These are phyloP conservation scores for Cytospora mali DNA, from an alignment of 2,329 filamentous ascomycete species.

Conservation along the genomic window DNA sequence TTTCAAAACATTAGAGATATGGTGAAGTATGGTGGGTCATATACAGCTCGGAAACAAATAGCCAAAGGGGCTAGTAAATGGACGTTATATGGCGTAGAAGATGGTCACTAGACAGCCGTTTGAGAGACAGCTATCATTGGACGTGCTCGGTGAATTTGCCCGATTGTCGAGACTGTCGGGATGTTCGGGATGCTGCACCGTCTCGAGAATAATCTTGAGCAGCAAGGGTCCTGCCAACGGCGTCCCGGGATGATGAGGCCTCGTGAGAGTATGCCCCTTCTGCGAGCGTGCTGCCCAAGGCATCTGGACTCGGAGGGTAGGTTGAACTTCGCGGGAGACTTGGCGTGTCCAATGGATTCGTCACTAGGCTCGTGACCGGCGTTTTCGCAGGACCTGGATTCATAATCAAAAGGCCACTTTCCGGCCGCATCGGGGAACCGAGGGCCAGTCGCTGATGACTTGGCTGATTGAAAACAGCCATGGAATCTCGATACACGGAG, in stretches of 20 bases:
- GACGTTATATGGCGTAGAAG: constrained; percentile 2
- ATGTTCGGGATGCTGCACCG: constrained; percentile 21
- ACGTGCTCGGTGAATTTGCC: constrained; percentile 26
- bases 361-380: constrained; percentile 48
- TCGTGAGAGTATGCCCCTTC: constrained; percentile 5
- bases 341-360: constrained; percentile 22
- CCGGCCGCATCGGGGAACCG: constrained; percentile 60
- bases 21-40: constrained; percentile 26
- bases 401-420: constrained; percentile 63
- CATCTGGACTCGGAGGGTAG: constrained; percentile 27
- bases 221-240: constrained; percentile 25
- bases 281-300: constrained; percentile 28
- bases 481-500: constrained; percentile 49
- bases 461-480: constrained; percentile 35
- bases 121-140: constrained; percentile 8
- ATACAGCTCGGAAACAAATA: constrained; percentile 19
- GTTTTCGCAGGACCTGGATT: constrained; percentile 68
- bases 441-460: constrained; percentile 50
- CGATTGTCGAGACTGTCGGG: constrained; percentile 22
- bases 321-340: constrained; percentile 22
- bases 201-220: constrained; percentile 25
- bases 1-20: constrained; percentile 29
- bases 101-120: background rate
- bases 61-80: constrained; percentile 3
- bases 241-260: background rate